Conservation (phyloP, 495 filamentous ascomycete genomes). For the Neurospora discreta region DNA sequence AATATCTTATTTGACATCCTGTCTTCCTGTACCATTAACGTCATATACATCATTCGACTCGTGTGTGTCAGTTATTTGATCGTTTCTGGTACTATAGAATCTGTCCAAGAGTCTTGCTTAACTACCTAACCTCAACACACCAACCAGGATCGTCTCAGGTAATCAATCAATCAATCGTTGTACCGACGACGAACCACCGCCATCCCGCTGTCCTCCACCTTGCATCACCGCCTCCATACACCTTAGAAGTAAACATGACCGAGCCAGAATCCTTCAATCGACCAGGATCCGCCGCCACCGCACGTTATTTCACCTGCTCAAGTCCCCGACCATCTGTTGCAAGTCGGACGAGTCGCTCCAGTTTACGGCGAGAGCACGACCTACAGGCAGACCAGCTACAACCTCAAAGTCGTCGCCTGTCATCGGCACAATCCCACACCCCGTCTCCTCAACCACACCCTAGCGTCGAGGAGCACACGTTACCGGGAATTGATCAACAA, state of each 20-base stretch:
- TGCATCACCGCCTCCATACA: background rate
- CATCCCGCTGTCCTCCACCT: background rate
- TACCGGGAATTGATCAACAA: background rate
- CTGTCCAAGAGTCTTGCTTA: background rate
- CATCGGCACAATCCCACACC: conserved; percentile 7
- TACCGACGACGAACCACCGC: background rate
- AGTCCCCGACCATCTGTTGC: conserved; percentile 20
- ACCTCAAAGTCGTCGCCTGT: conserved; percentile 6
- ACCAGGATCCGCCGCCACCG: conserved; percentile 17
- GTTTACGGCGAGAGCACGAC: conserved; percentile 19
- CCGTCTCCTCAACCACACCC: conserved; percentile 6
- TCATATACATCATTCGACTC: background rate
- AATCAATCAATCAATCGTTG: background rate
- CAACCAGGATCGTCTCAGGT: background rate
- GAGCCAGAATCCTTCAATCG: conserved; percentile 10
- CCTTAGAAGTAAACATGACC: conserved; percentile 8
- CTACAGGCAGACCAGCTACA: conserved; percentile 5
- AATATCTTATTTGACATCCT: background rate
- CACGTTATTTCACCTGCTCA: conserved; percentile 6
- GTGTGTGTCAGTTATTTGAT: background rate
- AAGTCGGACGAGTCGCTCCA: conserved; percentile 17
- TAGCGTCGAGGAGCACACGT: background rate
- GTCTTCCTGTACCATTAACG: background rate
- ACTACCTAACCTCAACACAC: background rate
- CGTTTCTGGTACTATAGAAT: background rate